Percentiles rank a stretch among this genome's conserved stretches.
Conservation (phyloP, 2,329 filamentous ascomycete species). For the Cercospora brassicicola region DNA sequence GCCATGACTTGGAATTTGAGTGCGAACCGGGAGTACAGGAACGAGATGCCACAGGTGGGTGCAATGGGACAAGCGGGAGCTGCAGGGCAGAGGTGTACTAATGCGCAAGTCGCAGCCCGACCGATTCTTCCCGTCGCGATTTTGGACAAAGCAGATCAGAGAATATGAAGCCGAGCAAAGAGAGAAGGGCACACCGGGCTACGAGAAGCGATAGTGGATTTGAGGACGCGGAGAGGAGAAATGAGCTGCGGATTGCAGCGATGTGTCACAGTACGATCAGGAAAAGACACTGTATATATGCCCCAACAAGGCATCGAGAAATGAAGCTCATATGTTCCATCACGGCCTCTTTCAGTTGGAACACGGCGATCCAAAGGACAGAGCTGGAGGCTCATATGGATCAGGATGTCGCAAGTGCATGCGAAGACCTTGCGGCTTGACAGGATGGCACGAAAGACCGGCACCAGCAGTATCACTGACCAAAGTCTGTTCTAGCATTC, state of each 20-base stretch:
- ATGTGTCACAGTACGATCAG: neutral
- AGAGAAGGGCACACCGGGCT: constrained; percentile 21
- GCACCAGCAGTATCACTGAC: too few relatives aligned
- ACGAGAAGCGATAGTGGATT: constrained; percentile 9
- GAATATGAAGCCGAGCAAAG: constrained; percentile 60
- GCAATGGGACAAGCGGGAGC: neutral
- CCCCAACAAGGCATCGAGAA: constrained; percentile 3
- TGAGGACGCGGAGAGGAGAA: neutral
- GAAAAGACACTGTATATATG: constrained; percentile 14
- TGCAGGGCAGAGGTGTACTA: constrained; percentile 8
- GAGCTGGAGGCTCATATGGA: too few relatives aligned
- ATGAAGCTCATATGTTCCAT: constrained; percentile 13
- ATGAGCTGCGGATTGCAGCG: neutral
- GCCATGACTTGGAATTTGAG: constrained; percentile 68
- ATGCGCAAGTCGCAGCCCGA: constrained; percentile 48
- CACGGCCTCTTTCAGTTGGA: neutral
- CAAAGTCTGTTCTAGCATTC: too few relatives aligned
- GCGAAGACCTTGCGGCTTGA: too few relatives aligned
- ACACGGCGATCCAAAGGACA: neutral
- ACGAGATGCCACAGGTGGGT: constrained; percentile 67
- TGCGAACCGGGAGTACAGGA: constrained; percentile 70
- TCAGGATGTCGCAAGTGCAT: too few relatives aligned
- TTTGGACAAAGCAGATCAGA: constrained; percentile 71
- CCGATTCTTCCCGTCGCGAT: constrained; percentile 80
- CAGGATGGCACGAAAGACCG: too few relatives aligned